Conservation (phyloP, 2,329 filamentous ascomycete species). For the Penicillium sp. region DNA sequence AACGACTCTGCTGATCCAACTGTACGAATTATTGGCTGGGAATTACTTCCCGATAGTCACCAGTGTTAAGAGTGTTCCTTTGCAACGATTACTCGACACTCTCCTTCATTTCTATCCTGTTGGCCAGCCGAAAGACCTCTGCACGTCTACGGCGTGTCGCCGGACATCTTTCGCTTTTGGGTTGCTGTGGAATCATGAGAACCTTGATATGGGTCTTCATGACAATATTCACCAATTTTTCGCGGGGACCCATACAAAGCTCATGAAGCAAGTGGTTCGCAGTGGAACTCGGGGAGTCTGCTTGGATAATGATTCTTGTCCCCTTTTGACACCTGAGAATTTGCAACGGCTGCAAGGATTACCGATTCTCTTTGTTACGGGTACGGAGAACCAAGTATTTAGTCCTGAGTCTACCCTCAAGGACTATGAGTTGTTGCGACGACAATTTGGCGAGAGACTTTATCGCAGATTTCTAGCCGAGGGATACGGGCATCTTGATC, state of each 20-base stretch:
- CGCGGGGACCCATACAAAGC: constrained; percentile 30
- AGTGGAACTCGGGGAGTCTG: constrained; percentile 16
- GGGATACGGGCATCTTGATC: constrained; percentile 31
- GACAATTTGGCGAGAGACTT: constrained; percentile 18
- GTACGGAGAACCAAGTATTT: constrained; percentile 29
- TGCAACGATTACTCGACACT: constrained; percentile 22
- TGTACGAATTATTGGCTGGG: constrained; percentile 14
- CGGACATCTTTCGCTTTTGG: constrained; percentile 37
- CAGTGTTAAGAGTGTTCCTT: neutral
- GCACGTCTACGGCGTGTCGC: constrained; percentile 35
- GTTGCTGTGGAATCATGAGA: constrained; percentile 38
- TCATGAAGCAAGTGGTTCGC: constrained; percentile 31
- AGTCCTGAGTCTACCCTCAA: constrained; percentile 24
- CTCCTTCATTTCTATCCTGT: constrained; percentile 39
- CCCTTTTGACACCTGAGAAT: constrained; percentile 13
- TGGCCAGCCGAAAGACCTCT: constrained; percentile 29
- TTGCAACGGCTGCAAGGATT: constrained; percentile 19
- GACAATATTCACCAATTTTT: constrained; percentile 28
- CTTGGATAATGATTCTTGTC: neutral
- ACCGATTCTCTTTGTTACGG: constrained; percentile 28
- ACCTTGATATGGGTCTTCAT: constrained; percentile 37
- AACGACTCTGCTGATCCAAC: constrained; percentile 2
- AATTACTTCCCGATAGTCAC: constrained; percentile 16
- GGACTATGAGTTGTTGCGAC: constrained; percentile 26
- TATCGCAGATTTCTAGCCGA: constrained; percentile 24